phyloP scores from a whole-genome alignment of 2,329 filamentous ascomycete species.

The Colletotrichum tabaci region DNA sequence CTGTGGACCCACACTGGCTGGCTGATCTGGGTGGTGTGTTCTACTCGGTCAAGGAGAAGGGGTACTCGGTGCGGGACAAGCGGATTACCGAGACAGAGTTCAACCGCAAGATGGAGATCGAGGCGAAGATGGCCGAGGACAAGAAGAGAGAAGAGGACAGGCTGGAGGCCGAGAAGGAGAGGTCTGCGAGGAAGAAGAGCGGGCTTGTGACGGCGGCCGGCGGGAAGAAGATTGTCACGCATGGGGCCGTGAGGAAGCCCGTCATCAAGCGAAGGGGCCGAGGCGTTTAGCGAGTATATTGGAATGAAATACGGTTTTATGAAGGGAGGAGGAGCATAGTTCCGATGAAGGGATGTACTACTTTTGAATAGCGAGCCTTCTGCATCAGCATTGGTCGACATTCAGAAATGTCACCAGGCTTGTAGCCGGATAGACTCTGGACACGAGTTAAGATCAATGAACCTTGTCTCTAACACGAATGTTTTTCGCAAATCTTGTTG shows the following conservation, averaged over 20 bases:
- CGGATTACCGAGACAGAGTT: constrained; percentile 92
- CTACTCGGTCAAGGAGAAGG: constrained; percentile 97
- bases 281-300: constrained; percentile 58
- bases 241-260: constrained; percentile 74
- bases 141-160: constrained; percentile 77
- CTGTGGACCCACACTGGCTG: constrained; percentile 97
- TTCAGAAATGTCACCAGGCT: too few species aligned
- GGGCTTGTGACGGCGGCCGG: constrained; percentile 46
- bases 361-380: too few species aligned
- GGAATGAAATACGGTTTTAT: constrained; percentile 4
- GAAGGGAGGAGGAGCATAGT: too few species aligned
- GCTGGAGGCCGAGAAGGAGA: constrained; percentile 65
- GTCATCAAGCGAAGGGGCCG: constrained; percentile 70
- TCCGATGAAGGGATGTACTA: too few species aligned
- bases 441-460: too few species aligned
- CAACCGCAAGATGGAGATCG: constrained; percentile 93
- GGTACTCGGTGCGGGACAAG: constrained; percentile 89
- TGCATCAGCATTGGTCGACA: too few species aligned
- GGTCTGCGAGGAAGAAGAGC: constrained; percentile 58
- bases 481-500: too few species aligned
- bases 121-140: constrained; percentile 91
- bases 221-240: constrained; percentile 72
- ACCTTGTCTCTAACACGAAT: too few species aligned
- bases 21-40: constrained; percentile 97
- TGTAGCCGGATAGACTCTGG: too few species aligned